These are phyloP conservation scores for Dothistroma pini DNA, from an alignment of 2,329 filamentous ascomycete species.

Conservation along the genomic window DNA sequence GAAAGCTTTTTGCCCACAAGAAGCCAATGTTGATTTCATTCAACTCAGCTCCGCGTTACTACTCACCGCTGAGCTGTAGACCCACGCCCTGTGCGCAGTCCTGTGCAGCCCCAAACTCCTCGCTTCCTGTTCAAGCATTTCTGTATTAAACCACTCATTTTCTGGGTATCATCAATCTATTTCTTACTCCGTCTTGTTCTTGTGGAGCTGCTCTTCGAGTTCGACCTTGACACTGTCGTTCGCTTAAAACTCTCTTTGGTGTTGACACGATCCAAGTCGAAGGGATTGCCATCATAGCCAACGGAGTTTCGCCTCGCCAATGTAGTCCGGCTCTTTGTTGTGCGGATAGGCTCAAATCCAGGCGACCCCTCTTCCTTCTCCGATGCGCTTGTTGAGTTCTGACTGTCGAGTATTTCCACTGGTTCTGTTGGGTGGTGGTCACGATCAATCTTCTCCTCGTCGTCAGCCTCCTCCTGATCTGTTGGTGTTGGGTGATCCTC, in stretches of 20 bases:
- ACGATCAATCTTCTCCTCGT: slow-evolving; percentile 12
- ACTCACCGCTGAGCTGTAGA: neutral
- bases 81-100: neutral
- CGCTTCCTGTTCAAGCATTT: neutral
- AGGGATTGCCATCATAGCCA: slow-evolving; percentile 43
- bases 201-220: slow-evolving; percentile 2
- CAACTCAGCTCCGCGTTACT: neutral
- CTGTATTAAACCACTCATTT: neutral
- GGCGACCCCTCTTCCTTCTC: slow-evolving; percentile 23
- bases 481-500: slow-evolving; percentile 5
- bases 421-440: slow-evolving; percentile 7
- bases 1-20: too few relatives aligned
- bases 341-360: slow-evolving; percentile 25
- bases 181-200: slow-evolving; percentile 2
- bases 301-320: neutral
- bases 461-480: slow-evolving; percentile 11
- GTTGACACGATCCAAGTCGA: slow-evolving; percentile 48
- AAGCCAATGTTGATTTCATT: too few relatives aligned
- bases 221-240: slow-evolving; percentile 5
- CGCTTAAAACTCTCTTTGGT: slow-evolving; percentile 45
- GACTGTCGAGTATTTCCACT: slow-evolving; percentile 14
- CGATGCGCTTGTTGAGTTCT: slow-evolving; percentile 10
- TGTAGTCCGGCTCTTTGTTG: slow-evolving; percentile 9
- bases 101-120: neutral
- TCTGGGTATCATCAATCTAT: neutral